Evolutionary conservation across 306 rosid species (phyloP), one percentile per base, ranked within the genome.

Genomic region (Hylodesmum podocarpum): DNA sequence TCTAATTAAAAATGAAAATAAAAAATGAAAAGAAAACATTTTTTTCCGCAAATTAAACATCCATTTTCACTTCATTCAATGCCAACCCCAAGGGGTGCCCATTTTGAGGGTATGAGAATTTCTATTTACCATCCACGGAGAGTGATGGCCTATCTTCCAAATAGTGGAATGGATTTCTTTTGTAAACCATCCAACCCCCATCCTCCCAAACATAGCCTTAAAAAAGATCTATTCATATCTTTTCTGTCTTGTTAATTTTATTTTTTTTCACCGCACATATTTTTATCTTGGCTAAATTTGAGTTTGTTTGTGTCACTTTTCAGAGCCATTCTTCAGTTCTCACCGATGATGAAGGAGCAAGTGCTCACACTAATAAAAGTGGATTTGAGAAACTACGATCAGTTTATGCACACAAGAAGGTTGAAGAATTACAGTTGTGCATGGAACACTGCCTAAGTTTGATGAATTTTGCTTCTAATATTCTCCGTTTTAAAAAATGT

Each of bases 301-400:
- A 72, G 71, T 40, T 34, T n/a, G 57, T 82, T 33, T 72, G 37
- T 82, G 9, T 59, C 82, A 47, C 44, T 62, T 85, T 86, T 76
- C 90, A 95, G 98, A 96, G 98, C 83, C 97, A 90, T 33, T 92
- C 99, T 58, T 95, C 96, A 12, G 90, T 92, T 79, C 84, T 92
- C 69, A 92, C 96, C 3, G 96, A 92, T 72, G 99, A 96, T 78
- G 96, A 92, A 80, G 97, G 92, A 69, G 85, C 73, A 89, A 87
- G 82, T 76, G 82, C 79, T 71, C 80, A 59, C 58, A 63, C 83
- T 62, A 77, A 83, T 71, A 84, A 82, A 79, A 78, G 57, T 83
- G 93, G 88, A 79, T 70, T 29, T 66, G 94, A 83, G 84, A 89
- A 86, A 59, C 78, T 64, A 57, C 87, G 74, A 72, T 49, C 90